phyloP scores from a whole-genome alignment of 148 eudicot genomes.

The Rhododendron ferrugineum region DNA sequence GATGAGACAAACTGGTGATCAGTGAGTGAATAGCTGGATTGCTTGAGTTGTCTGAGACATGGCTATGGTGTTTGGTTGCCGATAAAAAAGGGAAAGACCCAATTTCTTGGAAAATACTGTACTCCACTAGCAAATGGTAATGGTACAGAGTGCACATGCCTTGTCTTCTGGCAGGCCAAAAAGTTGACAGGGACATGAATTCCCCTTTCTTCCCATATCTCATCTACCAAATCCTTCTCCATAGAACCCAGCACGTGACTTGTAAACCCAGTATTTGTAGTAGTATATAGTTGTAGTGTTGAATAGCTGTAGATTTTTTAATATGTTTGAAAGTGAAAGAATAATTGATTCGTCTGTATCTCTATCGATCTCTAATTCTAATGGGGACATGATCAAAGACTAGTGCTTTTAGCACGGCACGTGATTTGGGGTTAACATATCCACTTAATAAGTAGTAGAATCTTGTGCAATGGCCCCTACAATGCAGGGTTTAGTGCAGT shows the following conservation, averaged over 20 bases:
- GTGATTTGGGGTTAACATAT: not conserved
- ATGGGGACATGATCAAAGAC: no score
- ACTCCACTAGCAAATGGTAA: not conserved
- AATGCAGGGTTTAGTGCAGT: not conserved
- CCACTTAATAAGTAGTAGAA: not conserved
- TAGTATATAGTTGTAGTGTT: not conserved
- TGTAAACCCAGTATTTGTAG: not conserved
- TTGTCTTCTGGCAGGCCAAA: not conserved
- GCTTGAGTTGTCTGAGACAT: not conserved
- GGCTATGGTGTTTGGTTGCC: not conserved
- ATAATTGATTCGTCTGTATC: not conserved
- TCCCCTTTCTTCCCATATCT: not conserved
- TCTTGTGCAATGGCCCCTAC: not conserved
- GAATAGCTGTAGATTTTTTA: not conserved
- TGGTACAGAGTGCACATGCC: slow-evolving; percentile 8
- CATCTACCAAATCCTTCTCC: not conserved
- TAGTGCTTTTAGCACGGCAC: not conserved
- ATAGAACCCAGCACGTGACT: not conserved
- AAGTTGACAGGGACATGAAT: slow-evolving; percentile 8
- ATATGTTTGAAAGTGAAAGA: not conserved
- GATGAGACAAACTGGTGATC: not conserved
- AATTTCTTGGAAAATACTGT: not conserved
- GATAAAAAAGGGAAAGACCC: not conserved
- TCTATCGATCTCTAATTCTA: not conserved
- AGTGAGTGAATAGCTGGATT: not conserved